phyloP scores from a whole-genome alignment of 352 stramenopile genomes.

The Globisporangium megalacanthum region DNA sequence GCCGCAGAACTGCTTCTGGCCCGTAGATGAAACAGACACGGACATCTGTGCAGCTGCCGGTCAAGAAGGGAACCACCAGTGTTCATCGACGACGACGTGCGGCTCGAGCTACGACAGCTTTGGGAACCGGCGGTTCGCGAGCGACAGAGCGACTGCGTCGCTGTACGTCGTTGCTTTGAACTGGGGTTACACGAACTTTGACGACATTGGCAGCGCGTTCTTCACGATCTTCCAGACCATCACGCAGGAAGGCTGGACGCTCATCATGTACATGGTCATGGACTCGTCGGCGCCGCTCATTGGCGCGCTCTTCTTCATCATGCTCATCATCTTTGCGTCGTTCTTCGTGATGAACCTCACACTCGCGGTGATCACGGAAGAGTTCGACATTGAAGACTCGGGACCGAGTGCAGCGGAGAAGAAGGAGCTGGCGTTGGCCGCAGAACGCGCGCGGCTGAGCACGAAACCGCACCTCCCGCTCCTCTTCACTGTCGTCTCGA shows the following conservation, averaged over 20 bases:
- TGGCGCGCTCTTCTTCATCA: slow-evolving; percentile 83
- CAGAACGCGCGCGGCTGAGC: slow-evolving; percentile 24
- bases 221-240: slow-evolving; percentile 93
- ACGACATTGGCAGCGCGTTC: slow-evolving; percentile 87
- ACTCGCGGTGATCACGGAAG: slow-evolving; percentile 89
- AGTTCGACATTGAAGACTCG: slow-evolving; percentile 78
- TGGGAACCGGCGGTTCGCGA: slow-evolving; percentile 60
- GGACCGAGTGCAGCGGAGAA: slow-evolving; percentile 25
- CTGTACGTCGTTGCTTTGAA: slow-evolving; percentile 64
- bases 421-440: slow-evolving; percentile 23
- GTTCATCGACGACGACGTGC: slow-evolving; percentile 30
- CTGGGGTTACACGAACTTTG: slow-evolving; percentile 92
- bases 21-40: slow-evolving; percentile 76
- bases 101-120: slow-evolving; percentile 67
- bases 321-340: slow-evolving; percentile 86
- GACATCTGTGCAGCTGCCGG: slow-evolving; percentile 53
- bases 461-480: slow-evolving; percentile 23
- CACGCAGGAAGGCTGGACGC: slow-evolving; percentile 92
- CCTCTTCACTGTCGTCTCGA: slow-evolving; percentile 55
- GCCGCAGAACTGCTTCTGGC: slow-evolving; percentile 89
- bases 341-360: slow-evolving; percentile 94
- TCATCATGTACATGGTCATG: slow-evolving; percentile 90
- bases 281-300: slow-evolving; percentile 50
- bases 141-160: slow-evolving; percentile 34
- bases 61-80: slow-evolving; percentile 51